phyloP scores from a whole-genome alignment of 768 basidiomycete genomes.

The Xerocomellus intermedius region DNA sequence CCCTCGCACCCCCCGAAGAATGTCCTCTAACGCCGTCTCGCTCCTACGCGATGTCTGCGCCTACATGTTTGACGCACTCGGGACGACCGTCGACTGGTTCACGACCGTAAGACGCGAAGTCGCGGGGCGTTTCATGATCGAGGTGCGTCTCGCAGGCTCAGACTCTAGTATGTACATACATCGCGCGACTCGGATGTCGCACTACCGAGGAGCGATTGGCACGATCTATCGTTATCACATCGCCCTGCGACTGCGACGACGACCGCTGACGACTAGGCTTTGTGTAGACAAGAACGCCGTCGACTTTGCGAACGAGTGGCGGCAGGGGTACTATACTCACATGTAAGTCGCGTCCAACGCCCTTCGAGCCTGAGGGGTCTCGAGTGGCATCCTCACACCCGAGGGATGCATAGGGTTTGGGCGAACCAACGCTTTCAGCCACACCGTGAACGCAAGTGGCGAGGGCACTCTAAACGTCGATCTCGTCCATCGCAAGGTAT shows the following conservation, averaged over 20 bases:
- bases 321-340: constrained; percentile 42
- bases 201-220: too few relatives aligned
- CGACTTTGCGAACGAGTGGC: constrained; percentile 57
- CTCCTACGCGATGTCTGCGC: constrained; percentile 36
- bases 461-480: constrained; percentile 53
- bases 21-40: neutral
- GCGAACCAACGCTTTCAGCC: constrained; percentile 26
- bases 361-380: too few relatives aligned
- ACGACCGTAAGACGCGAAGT: constrained; percentile 23
- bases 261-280: neutral
- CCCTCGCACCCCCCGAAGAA: neutral
- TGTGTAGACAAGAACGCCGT: constrained; percentile 19
- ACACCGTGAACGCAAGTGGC: constrained; percentile 43
- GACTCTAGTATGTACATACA: too few relatives aligned
- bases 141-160: constrained; percentile 11
- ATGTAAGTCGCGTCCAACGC: constrained; percentile 14
- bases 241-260: too few relatives aligned
- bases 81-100: constrained; percentile 49
- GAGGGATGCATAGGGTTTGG: too few relatives aligned
- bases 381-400: too few relatives aligned
- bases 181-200: too few relatives aligned
- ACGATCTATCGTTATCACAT: too few relatives aligned
- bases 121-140: constrained; percentile 4
- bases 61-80: constrained; percentile 49
- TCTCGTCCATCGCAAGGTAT: constrained; percentile 52